These are phyloP conservation scores for Rhododendron ferrugineum DNA, from an alignment of 148 eudicot species.

Conservation along the genomic window DNA sequence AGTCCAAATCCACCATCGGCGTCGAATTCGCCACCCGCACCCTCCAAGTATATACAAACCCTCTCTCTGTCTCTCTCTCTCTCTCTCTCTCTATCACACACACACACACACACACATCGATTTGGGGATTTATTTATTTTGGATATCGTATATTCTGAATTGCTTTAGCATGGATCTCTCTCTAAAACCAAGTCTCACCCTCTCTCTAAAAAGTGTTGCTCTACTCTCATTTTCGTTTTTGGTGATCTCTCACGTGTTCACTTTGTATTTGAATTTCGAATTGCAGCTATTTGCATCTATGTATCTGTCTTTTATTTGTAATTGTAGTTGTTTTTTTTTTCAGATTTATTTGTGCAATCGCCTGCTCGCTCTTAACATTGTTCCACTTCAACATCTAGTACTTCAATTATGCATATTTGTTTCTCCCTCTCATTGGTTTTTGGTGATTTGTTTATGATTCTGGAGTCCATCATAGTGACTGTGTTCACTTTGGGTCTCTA, in stretches of 20 bases:
- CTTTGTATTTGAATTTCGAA: neutral
- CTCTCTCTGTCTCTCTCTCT: neutral
- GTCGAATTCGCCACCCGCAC: slow-evolving; percentile 68
- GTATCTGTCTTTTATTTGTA: neutral
- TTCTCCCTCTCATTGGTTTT: neutral
- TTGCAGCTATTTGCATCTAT: neutral
- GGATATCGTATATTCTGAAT: too few relatives aligned
- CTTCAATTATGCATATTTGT: neutral
- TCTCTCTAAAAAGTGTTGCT: neutral
- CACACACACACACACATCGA: too few relatives aligned
- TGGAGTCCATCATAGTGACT: neutral
- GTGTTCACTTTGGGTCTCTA: too few relatives aligned
- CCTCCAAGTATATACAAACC: slow-evolving; percentile 32
- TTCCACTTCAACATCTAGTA: neutral
- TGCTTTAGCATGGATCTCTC: neutral
- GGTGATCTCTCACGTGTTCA: neutral
- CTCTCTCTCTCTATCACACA: too few relatives aligned
- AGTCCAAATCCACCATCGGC: slow-evolving; percentile 63
- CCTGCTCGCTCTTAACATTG: neutral
- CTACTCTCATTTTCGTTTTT: neutral
- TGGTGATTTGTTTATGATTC: neutral
- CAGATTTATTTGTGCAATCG: neutral
- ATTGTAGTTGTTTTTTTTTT: neutral
- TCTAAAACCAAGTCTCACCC: neutral
- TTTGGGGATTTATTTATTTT: too few relatives aligned